Evolutionary conservation across 1,284 basidiomycete genomes (phyloP), one percentile per base, ranked within the genome.

Genomic region (Bjerkandera adusta): DNA sequence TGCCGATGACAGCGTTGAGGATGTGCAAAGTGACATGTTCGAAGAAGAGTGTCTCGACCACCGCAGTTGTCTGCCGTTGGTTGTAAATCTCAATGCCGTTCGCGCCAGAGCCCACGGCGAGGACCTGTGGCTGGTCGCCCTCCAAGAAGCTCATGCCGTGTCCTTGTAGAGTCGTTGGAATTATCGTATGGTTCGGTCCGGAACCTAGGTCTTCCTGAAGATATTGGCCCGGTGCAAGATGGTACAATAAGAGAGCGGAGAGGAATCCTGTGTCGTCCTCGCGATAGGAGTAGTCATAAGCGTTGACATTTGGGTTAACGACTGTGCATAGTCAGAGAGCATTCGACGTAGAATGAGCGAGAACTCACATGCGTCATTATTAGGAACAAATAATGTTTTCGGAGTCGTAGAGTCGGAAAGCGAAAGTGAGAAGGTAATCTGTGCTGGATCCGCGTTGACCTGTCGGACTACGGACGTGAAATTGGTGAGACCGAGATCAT

Each of bases 301-400:
- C 38, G 27, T 49, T 49, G 11, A 27, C 36, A 13, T 33, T 24
- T 3, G 41, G 48, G 21, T 41, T 39, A 5, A 27, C 12, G 18
- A 43, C 40, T 43, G 27, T 7, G 29, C 12, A 22, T 8, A 35
- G 16, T 25, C 11, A 15, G 5, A 7, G 26, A 34, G 25, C 12
- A 32, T 1, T 5, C 20, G 22, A 38, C 20, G 38, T 15, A 16
- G 11, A 11, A 39, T 13, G 5, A 38, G 36, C 36, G 27, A 15
- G 20, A 15, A 48, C 49, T 24, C 27, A 50, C 49, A 47, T 7
- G 49, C 49, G n/a, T 46, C 26, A 26, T 50, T 46, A 34, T 50
- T 39, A 3, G 49, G 49, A 8, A 45, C 41, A 34, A 50, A 50
- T 11, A 50, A 26, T 3, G 49, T 50, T 15, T 46, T 36, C 8